These are phyloP conservation scores for Lactifluus subvellereus DNA, from an alignment of 768 basidiomycete genomes.

Conservation along the genomic window DNA sequence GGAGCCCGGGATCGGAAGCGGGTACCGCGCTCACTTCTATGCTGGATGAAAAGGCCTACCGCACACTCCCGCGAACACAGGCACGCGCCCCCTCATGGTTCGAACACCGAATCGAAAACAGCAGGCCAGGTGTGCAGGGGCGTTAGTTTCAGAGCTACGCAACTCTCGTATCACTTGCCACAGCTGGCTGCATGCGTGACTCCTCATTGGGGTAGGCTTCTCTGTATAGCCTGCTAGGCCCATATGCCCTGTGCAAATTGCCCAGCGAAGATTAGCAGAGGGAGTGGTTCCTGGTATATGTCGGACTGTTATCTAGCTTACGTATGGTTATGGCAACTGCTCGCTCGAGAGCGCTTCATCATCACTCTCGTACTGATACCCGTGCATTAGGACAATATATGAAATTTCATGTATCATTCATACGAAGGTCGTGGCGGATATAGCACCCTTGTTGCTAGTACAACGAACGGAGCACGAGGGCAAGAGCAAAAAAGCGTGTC, in stretches of 20 bases:
- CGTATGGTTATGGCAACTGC: not conserved
- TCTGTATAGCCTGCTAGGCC: not conserved
- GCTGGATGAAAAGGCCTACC: conserved; percentile 37
- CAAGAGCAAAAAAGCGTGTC: not conserved
- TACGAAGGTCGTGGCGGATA: not conserved
- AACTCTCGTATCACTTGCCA: not conserved
- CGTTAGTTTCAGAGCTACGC: not conserved
- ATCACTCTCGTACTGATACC: not conserved
- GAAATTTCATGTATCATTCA: not conserved
- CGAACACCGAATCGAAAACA: not conserved
- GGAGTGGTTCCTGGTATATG: not conserved
- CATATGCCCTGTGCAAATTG: not conserved
- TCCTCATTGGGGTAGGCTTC: not conserved
- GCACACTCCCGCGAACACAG: not conserved
- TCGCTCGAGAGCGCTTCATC: not conserved
- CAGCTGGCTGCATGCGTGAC: not conserved
- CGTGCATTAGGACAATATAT: not conserved
- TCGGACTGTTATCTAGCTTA: not conserved
- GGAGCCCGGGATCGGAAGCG: not conserved
- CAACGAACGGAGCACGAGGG: not conserved
- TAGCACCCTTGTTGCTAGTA: conserved; percentile 7
- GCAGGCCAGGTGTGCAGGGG: not conserved
- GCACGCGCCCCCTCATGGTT: not conserved
- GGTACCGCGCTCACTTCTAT: conserved; percentile 35
- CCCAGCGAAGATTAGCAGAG: not conserved